Evolutionary conservation across 257 asterid genomes (phyloP).

Genomic region (Lantana camara): DNA sequence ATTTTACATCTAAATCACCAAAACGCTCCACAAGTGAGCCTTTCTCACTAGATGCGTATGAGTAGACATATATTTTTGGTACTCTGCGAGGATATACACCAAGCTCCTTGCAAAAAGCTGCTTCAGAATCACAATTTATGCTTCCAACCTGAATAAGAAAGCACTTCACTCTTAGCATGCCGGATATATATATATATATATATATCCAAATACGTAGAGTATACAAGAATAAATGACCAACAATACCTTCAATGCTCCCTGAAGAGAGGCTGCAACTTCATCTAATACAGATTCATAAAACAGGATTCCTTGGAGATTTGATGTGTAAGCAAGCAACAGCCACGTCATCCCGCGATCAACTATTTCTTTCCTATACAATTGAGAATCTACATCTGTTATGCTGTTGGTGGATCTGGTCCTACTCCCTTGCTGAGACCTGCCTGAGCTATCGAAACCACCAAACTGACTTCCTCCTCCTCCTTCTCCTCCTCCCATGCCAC

Average conservation of each 20-base stretch:
- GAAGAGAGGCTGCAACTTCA: slow-evolving; percentile 57
- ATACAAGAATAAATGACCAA: not conserved
- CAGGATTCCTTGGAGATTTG: slow-evolving; percentile 56
- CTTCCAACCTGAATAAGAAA: slow-evolving; percentile 64
- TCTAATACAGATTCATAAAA: slow-evolving; percentile 56
- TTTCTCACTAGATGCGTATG: slow-evolving; percentile 51
- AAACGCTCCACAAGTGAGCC: slow-evolving; percentile 77
- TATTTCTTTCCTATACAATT: slow-evolving; percentile 64
- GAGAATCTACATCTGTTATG: slow-evolving; percentile 56
- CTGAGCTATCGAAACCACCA: slow-evolving; percentile 71
- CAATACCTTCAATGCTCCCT: slow-evolving; percentile 83
- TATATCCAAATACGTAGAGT: not conserved
- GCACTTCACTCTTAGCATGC: slow-evolving; percentile 8
- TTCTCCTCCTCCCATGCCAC: slow-evolving; percentile 68
- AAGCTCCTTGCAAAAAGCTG: slow-evolving; percentile 77
- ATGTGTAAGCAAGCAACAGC: slow-evolving; percentile 60
- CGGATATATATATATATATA: not conserved
- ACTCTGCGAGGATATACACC: slow-evolving; percentile 56
- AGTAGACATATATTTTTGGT: slow-evolving; percentile 70
- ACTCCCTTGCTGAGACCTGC: slow-evolving; percentile 49
- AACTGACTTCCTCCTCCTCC: slow-evolving; percentile 66
- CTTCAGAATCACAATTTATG: slow-evolving; percentile 69
- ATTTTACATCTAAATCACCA: slow-evolving; percentile 61
- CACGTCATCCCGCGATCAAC: slow-evolving; percentile 74
- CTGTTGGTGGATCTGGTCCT: slow-evolving; percentile 39